phyloP scores from a whole-genome alignment of 1,139 yeast species.

The Hansenula anomala region DNA sequence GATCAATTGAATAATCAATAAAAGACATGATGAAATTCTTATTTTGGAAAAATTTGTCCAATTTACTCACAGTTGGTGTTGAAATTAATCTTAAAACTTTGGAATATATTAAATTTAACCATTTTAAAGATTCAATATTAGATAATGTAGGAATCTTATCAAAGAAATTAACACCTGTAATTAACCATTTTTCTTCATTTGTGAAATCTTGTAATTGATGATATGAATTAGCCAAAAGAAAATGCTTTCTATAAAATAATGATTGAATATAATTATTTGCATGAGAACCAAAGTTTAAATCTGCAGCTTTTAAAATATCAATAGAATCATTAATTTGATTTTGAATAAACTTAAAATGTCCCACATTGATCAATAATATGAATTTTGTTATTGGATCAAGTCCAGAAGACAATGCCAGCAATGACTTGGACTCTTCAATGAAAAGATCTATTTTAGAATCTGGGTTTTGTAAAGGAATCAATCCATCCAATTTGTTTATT shows the following conservation, averaged over 20 bases:
- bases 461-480: background rate
- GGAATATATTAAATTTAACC: slow-evolving; percentile 10
- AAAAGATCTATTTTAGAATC: background rate
- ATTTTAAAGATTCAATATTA: slow-evolving; percentile 10
- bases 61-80: background rate
- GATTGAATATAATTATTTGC: background rate
- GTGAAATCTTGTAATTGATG: background rate
- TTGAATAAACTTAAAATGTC: background rate
- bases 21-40: slow-evolving; percentile 12
- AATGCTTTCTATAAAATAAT: slow-evolving; percentile 1
- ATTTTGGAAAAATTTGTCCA: slow-evolving; percentile 6
- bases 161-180: slow-evolving; percentile 7
- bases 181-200: slow-evolving; percentile 3
- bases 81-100: background rate
- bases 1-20: slow-evolving; percentile 4
- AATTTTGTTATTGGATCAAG: background rate
- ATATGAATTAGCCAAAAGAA: background rate
- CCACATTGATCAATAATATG: slow-evolving; percentile 1
- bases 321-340: background rate
- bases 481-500: background rate
- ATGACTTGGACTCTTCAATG: background rate
- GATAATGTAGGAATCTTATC: slow-evolving; percentile 11
- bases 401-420: background rate
- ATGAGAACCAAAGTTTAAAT: background rate
- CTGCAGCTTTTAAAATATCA: background rate